Conservation (phyloP, 805 yeast genomes). For the Hanseniaspora meyeri region DNA sequence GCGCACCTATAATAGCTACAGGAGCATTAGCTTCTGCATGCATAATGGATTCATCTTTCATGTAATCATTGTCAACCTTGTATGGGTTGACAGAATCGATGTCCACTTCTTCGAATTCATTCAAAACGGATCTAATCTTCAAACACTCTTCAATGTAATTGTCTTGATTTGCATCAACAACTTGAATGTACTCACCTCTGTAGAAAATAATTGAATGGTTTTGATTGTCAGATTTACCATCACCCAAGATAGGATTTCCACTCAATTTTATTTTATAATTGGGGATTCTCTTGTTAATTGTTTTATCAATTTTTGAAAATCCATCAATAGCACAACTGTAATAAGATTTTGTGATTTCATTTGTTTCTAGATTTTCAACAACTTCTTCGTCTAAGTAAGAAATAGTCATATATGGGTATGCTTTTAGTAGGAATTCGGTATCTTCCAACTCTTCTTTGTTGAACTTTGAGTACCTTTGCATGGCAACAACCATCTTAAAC, state of each 20-base stretch:
- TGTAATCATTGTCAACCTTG: slow-evolving; percentile 44
- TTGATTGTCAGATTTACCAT: slow-evolving; percentile 93
- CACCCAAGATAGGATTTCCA: slow-evolving; percentile 91
- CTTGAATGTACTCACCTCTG: slow-evolving; percentile 90
- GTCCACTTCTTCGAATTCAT: slow-evolving; percentile 80
- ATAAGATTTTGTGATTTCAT: slow-evolving; percentile 22
- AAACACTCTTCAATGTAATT: slow-evolving; percentile 89
- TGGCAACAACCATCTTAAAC: slow-evolving; percentile 67
- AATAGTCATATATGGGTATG: slow-evolving; percentile 56
- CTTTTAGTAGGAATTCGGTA: slow-evolving; percentile 50
- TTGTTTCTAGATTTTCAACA: slow-evolving; percentile 24
- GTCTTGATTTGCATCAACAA: slow-evolving; percentile 92
- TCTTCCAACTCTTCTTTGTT: slow-evolving; percentile 53
- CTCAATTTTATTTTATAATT: slow-evolving; percentile 59
- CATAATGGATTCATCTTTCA: slow-evolving; percentile 17
- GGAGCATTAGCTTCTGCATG: slow-evolving; percentile 29
- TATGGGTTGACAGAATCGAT: slow-evolving; percentile 41
- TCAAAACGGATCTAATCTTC: slow-evolving; percentile 72
- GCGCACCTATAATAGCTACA: slow-evolving; percentile 88
- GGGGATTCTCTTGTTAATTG: slow-evolving; percentile 46
- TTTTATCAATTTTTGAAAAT: slow-evolving; percentile 38
- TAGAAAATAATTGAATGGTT: slow-evolving; percentile 75
- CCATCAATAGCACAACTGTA: slow-evolving; percentile 65
- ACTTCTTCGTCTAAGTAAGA: slow-evolving; percentile 38
- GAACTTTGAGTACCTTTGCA: slow-evolving; percentile 72